Conservation (phyloP, 2,329 filamentous ascomycete genomes). For the Venturia effusa region DNA sequence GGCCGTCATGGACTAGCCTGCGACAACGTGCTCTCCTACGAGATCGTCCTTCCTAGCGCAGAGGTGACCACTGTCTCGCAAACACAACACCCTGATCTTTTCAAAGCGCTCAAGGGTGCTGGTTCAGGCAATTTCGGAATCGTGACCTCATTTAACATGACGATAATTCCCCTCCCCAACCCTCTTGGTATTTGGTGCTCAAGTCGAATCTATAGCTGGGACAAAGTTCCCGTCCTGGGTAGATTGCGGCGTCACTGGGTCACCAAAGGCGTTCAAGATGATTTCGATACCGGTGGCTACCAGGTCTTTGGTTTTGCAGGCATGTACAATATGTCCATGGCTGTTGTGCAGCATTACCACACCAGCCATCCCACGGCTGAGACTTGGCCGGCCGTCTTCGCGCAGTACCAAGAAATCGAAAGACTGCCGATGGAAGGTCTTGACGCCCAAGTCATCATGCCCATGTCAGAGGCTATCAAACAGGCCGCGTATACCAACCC, state of each 20-base stretch:
- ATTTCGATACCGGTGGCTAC: neutral
- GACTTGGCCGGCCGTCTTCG: slow-evolving; percentile 4
- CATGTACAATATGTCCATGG: neutral
- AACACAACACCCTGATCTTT: slow-evolving; percentile 21
- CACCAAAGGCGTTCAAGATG: neutral
- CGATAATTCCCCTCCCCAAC: neutral
- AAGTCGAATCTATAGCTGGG: neutral
- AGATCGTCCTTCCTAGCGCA: slow-evolving; percentile 21
- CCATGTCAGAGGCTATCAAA: neutral
- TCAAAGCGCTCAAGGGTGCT: slow-evolving; percentile 25
- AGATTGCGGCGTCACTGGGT: neutral
- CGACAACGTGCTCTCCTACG: slow-evolving; percentile 23
- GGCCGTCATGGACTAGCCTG: slow-evolving; percentile 21
- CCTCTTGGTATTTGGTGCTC: neutral
- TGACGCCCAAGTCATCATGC: neutral
- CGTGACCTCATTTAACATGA: slow-evolving; percentile 19
- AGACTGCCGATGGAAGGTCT: neutral
- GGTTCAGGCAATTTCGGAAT: slow-evolving; percentile 27
- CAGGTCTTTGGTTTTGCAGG: neutral
- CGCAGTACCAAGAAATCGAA: neutral
- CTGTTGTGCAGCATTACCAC: neutral
- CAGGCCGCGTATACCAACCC: neutral
- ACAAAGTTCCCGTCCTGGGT: neutral
- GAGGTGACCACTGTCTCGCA: slow-evolving; percentile 37
- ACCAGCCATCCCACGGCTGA: neutral